These are phyloP conservation scores for Globisporangium cylindrosporum DNA, from an alignment of 352 stramenopile species.

Conservation along the genomic window DNA sequence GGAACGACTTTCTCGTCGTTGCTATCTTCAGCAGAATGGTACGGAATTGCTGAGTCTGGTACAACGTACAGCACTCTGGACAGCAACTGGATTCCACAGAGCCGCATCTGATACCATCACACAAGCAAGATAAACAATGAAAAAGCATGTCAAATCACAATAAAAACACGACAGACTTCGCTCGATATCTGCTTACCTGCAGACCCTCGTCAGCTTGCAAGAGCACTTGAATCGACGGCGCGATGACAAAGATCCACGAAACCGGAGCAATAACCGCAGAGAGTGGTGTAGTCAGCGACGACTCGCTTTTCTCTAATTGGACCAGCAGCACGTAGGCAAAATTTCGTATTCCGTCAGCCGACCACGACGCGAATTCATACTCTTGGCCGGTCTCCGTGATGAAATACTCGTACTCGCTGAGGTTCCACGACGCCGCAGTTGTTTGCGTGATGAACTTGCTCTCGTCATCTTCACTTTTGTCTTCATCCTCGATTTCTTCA, in stretches of 20 bases:
- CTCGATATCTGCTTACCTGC: constrained; percentile 18
- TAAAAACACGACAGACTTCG: not conserved
- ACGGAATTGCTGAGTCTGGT: not conserved
- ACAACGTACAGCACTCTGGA: constrained; percentile 3
- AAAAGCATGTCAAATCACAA: not conserved
- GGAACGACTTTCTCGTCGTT: not conserved
- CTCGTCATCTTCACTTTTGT: constrained; percentile 26
- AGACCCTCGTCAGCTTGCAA: constrained; percentile 31
- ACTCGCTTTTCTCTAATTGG: constrained; percentile 1
- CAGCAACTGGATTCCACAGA: constrained; percentile 10
- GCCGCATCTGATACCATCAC: not conserved
- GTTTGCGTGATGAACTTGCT: constrained; percentile 33
- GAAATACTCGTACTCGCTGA: constrained; percentile 51
- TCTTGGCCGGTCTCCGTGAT: constrained; percentile 44
- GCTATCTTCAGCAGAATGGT: not conserved
- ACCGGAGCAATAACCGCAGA: constrained; percentile 29
- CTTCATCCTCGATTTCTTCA: constrained; percentile 19
- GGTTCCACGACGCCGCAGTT: constrained; percentile 26
- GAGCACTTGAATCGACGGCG: constrained; percentile 37
- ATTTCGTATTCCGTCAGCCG: constrained; percentile 35
- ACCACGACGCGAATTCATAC: constrained; percentile 62
- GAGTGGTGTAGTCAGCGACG: not conserved
- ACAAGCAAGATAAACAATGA: not conserved
- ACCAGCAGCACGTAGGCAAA: constrained; percentile 36
- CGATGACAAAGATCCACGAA: constrained; percentile 47